Evolutionary conservation across 2,329 filamentous ascomycete species (phyloP).

Genomic region (Pleoardoris graminearum): DNA sequence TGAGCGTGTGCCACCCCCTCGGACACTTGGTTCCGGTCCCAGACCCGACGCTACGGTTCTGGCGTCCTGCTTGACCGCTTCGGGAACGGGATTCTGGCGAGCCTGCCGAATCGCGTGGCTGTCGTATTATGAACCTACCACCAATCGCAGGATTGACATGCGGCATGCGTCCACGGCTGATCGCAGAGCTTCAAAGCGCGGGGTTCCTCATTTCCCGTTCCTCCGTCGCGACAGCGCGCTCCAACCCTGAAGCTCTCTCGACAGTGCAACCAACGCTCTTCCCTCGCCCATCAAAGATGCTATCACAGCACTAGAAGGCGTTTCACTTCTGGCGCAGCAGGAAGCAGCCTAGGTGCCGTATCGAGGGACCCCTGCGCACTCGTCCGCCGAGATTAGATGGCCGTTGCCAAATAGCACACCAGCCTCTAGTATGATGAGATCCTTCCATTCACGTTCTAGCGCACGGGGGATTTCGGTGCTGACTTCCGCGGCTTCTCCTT

Average conservation of each 20-base stretch:
- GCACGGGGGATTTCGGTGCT: constrained; percentile 32
- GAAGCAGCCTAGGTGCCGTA: constrained; percentile 14
- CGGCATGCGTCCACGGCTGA: constrained; percentile 29
- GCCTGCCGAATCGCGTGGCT: constrained; percentile 41
- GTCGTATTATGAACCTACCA: constrained; percentile 18
- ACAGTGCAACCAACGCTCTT: constrained; percentile 11
- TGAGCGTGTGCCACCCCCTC: constrained; percentile 40
- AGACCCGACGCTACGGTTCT: constrained; percentile 37
- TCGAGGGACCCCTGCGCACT: constrained; percentile 8
- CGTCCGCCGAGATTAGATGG: constrained; percentile 28
- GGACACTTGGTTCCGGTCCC: constrained; percentile 35
- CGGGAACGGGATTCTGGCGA: constrained; percentile 28
- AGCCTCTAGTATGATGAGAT: constrained; percentile 18
- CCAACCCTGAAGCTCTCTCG: too few species aligned
- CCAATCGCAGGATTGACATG: constrained; percentile 28
- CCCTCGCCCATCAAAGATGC: constrained; percentile 15
- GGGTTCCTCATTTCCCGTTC: constrained; percentile 1
- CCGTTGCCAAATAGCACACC: constrained; percentile 24
- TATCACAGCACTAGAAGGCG: constrained; percentile 22
- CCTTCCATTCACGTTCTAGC: constrained; percentile 27
- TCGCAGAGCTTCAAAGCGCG: constrained; percentile 11
- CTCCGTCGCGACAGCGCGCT: not conserved
- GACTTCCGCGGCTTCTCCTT: constrained; percentile 4
- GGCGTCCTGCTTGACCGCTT: constrained; percentile 28
- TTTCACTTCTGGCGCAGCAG: constrained; percentile 26